Conservation (phyloP, 805 yeast genomes). For the Candida wancherniae region DNA sequence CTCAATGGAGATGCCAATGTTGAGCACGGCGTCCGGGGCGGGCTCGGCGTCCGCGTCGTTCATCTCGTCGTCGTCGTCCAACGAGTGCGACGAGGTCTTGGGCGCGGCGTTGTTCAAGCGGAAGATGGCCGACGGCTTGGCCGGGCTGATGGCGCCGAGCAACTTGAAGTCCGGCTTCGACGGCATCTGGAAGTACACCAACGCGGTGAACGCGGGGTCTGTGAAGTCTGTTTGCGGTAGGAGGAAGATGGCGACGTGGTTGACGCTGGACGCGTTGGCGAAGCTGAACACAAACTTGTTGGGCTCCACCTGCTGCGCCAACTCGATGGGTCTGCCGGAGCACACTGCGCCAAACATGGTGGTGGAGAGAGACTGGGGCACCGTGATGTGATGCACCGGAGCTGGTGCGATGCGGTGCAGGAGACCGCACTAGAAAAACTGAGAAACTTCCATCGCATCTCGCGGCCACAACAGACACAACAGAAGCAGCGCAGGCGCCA, state of each 20-base stretch:
- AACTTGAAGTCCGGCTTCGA: conserved; percentile 55
- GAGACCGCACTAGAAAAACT: no score
- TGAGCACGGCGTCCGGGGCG: conserved; percentile 16
- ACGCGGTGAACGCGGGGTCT: conserved; percentile 71
- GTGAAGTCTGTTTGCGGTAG: conserved; percentile 68
- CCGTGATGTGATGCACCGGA: background rate
- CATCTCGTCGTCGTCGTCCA: conserved; percentile 30
- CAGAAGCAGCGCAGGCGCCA: no score
- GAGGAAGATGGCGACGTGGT: conserved; percentile 79
- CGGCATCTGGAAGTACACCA: conserved; percentile 84
- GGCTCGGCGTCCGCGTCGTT: conserved; percentile 19
- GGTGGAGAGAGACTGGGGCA: background rate
- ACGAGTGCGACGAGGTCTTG: conserved; percentile 7
- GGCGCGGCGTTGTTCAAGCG: conserved; percentile 51
- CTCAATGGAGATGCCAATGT: conserved; percentile 88
- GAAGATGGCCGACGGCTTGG: conserved; percentile 89
- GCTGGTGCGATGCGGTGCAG: background rate
- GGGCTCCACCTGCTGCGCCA: conserved; percentile 63
- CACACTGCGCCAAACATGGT: conserved; percentile 72
- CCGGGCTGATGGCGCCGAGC: conserved; percentile 55
- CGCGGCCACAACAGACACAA: no score
- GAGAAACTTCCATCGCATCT: no score
- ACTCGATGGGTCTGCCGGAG: conserved; percentile 59
- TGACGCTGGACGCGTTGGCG: conserved; percentile 58
- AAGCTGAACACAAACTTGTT: conserved; percentile 63